These are phyloP conservation scores for Podospora bellae-mahoneyi DNA, from an alignment of 495 filamentous ascomycete species.

Conservation along the genomic window DNA sequence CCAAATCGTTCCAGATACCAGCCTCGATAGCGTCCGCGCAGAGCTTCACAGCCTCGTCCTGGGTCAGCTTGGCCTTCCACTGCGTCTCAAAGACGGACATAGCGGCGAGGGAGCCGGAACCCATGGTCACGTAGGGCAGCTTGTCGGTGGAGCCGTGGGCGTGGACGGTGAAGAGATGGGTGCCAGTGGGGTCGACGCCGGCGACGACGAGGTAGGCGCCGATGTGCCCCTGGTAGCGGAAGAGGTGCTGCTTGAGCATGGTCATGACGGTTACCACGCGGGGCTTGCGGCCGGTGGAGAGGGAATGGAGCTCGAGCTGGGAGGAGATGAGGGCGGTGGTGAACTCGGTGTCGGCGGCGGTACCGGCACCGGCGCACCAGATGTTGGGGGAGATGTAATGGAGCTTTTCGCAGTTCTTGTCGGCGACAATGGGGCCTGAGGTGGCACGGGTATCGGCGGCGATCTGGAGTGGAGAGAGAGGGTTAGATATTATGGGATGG, in stretches of 20 bases:
- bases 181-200: constrained; percentile 93
- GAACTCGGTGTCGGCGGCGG: constrained; percentile 98
- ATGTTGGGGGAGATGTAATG: constrained; percentile 99
- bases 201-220: constrained; percentile 98
- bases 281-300: constrained; percentile 92
- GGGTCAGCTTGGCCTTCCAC: constrained; percentile 79
- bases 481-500: not conserved
- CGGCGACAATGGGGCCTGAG: constrained; percentile 94
- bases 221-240: constrained; percentile 96
- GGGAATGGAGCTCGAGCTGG: constrained; percentile 91
- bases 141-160: constrained; percentile 98
- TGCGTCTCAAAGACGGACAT: constrained; percentile 98
- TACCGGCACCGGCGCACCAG: constrained; percentile 99
- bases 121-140: constrained; percentile 99
- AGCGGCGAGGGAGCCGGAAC: constrained; percentile 88
- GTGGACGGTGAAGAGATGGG: constrained; percentile 97
- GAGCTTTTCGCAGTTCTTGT: constrained; percentile 99
- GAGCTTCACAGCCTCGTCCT: constrained; percentile 77
- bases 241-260: constrained; percentile 98
- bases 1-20: constrained; percentile 99
- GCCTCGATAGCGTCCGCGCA: constrained; percentile 87
- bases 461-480: constrained; percentile 53
- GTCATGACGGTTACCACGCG: constrained; percentile 99
- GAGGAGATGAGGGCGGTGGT: constrained; percentile 98
- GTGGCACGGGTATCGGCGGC: constrained; percentile 98